Base-by-base conservation (phyloP, 164 flowering plant species). In the Berberis vulgaris region DNA sequence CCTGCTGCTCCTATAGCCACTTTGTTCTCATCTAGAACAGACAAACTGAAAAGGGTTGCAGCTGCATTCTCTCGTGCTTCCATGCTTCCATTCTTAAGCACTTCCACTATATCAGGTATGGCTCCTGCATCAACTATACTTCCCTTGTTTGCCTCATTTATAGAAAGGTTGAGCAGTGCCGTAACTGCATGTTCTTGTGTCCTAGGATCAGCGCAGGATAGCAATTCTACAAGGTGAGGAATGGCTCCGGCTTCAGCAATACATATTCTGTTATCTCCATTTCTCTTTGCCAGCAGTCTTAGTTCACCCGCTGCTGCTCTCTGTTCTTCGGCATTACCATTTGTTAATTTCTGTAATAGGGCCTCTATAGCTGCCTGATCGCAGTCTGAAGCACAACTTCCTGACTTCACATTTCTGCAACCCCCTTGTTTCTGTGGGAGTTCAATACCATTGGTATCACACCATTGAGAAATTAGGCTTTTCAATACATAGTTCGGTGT, bases 51-150 rank as follows among this genome's bases (percentile, higher is more conserved):
- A 62, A 93, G 94, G 47, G 98, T 86, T 1, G 98, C 96, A 13
- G 98, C 98, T 42, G 98, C 93, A 72, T 93, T 93, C 65, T 93
- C 98, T 63, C 89, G 81, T 7, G 97, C 97, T 75, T 88, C 98
- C 72, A 77, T 84, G 79, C 86, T 86, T 7, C 98, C 98, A 54
- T 75, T 81, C 78, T 78, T 84, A 54, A 93, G 66, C 54, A 93
- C 98, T 42, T 85, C 86, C 7, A 93, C 89, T 43, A 93, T 83
- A 47, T 83, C 89, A 4, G 90, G 84, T 60, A 93, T 88, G 1
- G 98, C 98, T 59, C 96, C 96, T 0, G 86, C 83, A 65, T 80
- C 79, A 40, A 86, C 96, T 47, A 93, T 93, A 1, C 70, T 73
- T 54, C 84, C 85, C 74, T 93, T 93, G 82, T 93, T 93, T 43